These are phyloP conservation scores for Pseudocercospora macadamiae DNA, from an alignment of 2,329 filamentous ascomycete genomes.

Conservation along the genomic window DNA sequence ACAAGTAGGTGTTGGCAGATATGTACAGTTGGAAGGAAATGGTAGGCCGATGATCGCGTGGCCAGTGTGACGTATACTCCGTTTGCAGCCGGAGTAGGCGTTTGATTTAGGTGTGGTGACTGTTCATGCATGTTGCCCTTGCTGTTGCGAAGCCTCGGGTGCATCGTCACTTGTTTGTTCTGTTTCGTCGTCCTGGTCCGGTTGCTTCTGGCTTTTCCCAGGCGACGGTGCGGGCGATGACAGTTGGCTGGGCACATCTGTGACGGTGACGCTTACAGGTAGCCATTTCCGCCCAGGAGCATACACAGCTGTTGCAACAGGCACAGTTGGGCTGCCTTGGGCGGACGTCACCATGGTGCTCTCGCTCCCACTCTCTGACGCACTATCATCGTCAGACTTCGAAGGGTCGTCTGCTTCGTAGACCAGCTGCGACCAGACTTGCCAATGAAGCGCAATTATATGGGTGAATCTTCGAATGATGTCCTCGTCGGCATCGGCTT, in stretches of 20 bases:
- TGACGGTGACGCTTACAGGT: constrained; percentile 34
- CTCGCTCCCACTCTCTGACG: constrained; percentile 26
- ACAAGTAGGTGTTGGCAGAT: constrained; percentile 6
- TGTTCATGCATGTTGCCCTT: constrained; percentile 16
- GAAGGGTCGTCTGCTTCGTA: constrained; percentile 53
- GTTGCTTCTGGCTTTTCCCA: constrained; percentile 6
- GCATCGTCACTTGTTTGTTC: constrained; percentile 15
- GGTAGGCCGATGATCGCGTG: not conserved
- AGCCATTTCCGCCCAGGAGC: constrained; percentile 35
- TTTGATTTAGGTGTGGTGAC: not conserved
- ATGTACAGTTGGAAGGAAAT: constrained; percentile 9
- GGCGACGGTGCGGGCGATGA: constrained; percentile 26
- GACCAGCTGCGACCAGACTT: constrained; percentile 78
- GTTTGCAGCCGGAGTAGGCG: not conserved
- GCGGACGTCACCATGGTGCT: constrained; percentile 25
- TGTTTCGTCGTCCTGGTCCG: constrained; percentile 7
- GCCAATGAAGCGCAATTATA: constrained; percentile 84
- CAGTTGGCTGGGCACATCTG: constrained; percentile 30
- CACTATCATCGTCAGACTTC: constrained; percentile 24
- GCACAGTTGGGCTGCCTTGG: constrained; percentile 30
- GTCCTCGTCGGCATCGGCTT: constrained; percentile 48
- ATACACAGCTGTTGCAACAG: constrained; percentile 35
- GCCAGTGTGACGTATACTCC: constrained; percentile 1
- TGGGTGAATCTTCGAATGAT: constrained; percentile 80
- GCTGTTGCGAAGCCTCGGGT: constrained; percentile 17